A percentile compares a stretch with the other conserved stretches of the same genome.
These are phyloP conservation scores for Cryptosporidium tyzzeri DNA, from an alignment of 169 alveolate species.

Conservation along the genomic window DNA sequence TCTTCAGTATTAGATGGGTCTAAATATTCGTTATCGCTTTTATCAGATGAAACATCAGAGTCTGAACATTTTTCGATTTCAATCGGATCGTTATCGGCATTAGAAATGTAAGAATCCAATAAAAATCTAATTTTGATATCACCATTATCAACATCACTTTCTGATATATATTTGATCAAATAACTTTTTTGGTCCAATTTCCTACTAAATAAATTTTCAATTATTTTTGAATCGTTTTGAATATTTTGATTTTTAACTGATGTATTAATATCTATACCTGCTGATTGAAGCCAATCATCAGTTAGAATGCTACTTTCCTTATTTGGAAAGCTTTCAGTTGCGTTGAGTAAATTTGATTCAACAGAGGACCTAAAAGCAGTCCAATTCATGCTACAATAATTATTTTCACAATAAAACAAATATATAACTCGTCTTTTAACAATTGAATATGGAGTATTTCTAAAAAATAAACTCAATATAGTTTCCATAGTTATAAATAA, in stretches of 20 bases:
- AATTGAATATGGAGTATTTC: conserved; percentile 53
- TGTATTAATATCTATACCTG: conserved; percentile 15
- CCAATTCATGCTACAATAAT: conserved; percentile 26
- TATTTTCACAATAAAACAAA: conserved; percentile 20
- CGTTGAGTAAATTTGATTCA: neutral
- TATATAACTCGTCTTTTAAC: conserved; percentile 19
- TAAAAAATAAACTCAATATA: neutral
- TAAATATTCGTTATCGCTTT: conserved; percentile 17
- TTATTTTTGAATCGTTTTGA: neutral
- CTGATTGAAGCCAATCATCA: conserved; percentile 60
- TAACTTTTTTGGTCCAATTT: conserved; percentile 3
- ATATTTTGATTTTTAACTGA: neutral
- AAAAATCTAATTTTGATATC: neutral
- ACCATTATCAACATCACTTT: neutral
- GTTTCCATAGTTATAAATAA: neutral
- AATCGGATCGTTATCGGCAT: neutral
- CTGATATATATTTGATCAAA: conserved; percentile 19
- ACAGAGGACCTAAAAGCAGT: conserved; percentile 4
- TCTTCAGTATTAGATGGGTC: conserved; percentile 42
- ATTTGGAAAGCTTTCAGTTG: neutral
- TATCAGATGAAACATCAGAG: conserved; percentile 32
- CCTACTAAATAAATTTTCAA: neutral
- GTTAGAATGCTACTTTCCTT: neutral
- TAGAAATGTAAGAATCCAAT: conserved; percentile 1
- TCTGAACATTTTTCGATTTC: neutral